A percentile compares a stretch with the other conserved stretches of the same genome.
These are phyloP conservation scores for Alternaria atra DNA, from an alignment of 2,329 filamentous ascomycete genomes.

Conservation along the genomic window DNA sequence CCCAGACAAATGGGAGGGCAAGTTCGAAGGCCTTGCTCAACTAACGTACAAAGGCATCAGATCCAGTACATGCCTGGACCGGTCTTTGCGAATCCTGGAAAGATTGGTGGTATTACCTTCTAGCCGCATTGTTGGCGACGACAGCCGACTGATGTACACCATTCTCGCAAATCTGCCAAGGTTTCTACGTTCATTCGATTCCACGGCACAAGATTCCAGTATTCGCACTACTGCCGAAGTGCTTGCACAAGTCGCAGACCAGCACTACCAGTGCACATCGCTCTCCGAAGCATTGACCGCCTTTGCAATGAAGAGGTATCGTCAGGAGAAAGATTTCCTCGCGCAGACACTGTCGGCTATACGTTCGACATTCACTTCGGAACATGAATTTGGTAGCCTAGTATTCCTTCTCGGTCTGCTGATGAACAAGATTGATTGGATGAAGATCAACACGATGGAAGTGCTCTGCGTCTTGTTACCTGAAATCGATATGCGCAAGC, in stretches of 20 bases:
- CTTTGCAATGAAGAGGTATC: conserved; percentile 73
- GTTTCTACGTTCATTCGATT: conserved; percentile 82
- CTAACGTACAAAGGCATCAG: conserved; percentile 91
- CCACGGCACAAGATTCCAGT: conserved; percentile 60
- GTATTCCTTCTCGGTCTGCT: conserved; percentile 91
- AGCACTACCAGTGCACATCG: conserved; percentile 72
- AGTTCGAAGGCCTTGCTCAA: conserved; percentile 85
- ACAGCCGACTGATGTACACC: conserved; percentile 82
- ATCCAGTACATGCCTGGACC: conserved; percentile 82
- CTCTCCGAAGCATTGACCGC: conserved; percentile 75
- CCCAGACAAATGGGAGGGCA: conserved; percentile 86
- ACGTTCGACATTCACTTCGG: conserved; percentile 79
- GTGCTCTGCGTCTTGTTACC: conserved; percentile 86
- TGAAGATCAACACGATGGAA: conserved; percentile 92
- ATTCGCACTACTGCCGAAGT: conserved; percentile 70
- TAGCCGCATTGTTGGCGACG: conserved; percentile 81
- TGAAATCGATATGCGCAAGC: conserved; percentile 90
- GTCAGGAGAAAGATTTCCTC: conserved; percentile 78
- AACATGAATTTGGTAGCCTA: conserved; percentile 82
- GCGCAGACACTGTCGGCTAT: conserved; percentile 76
- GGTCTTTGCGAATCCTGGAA: conserved; percentile 79
- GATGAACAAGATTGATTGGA: conserved; percentile 87
- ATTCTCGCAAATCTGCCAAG: conserved; percentile 91
- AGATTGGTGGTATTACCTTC: conserved; percentile 80
- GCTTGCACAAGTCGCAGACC: conserved; percentile 77